Evolutionary conservation across 1,284 basidiomycete species (phyloP), one percentile per base, ranked within the genome.

Genomic region (Malassezia cuniculi): DNA sequence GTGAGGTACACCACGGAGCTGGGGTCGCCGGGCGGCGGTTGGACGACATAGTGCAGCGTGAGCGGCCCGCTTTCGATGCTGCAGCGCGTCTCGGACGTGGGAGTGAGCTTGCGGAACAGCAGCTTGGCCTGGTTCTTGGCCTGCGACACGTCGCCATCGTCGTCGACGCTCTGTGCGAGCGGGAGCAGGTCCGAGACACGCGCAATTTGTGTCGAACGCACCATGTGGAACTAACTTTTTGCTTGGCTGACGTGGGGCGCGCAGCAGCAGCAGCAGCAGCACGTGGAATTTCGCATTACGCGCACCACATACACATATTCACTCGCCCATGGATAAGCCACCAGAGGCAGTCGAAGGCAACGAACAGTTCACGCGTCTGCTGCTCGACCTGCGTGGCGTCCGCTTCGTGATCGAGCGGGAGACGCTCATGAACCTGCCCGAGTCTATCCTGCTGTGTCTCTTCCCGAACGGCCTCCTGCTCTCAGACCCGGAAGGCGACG

Each of bases 41-140:
- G 71, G 53, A 99, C 87, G 54, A 94, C 78, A 46, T 39, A 90
- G 89, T 97, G 90, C 43, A 95, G 71, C 6, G 86, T 89, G 68
- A 87, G 90, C 51, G 78, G 77, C 2, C 87, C 89, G 52, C 84
- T 89, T 69, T 97, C 93, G 62, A 99, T 97, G 7, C 85, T 93
- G 70, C 90, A 94, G 21, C 82, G 76, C 11, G 87, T 85, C 68
- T 97, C 93, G 15, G 85, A 81, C 61, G 90, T 86, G 27, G 86
- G 78, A 5, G 54, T 59, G 66, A 99, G 80, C 32, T 90, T 79
- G 41, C 89, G 76, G 67, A 95, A 93, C 61, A 99, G 81, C 57
- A 95, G 76, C 70, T 97, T 97, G 33, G 87, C 80, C 68, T 97
- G 90, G 60, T 95, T 90, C 69, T 95, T 97, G 75, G 94, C 86